Conservation (phyloP, 140 eudicot genomes). For the Stevia rebaudiana region DNA sequence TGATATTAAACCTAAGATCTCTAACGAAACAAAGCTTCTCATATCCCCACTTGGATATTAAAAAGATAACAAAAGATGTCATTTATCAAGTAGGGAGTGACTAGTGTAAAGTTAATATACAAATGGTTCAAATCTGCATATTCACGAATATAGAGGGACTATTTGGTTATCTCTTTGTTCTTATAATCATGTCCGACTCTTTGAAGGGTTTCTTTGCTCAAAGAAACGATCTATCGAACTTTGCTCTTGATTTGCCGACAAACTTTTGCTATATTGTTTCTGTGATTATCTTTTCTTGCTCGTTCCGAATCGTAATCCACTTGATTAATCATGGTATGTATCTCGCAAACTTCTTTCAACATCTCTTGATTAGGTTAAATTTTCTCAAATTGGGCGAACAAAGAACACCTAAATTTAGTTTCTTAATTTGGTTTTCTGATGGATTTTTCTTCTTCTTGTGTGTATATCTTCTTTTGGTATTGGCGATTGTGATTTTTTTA, state of each 20-base stretch:
- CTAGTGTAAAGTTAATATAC: not conserved
- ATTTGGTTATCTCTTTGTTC: not conserved
- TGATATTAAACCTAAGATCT: too few species aligned
- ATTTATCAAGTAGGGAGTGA: too few species aligned
- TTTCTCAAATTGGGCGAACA: not conserved
- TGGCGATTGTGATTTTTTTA: not conserved
- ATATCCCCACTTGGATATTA: too few species aligned
- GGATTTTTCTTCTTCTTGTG: not conserved
- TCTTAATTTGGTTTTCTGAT: not conserved
- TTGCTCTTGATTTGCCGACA: not conserved
- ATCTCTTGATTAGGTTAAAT: conserved; percentile 14
- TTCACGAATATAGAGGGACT: not conserved
- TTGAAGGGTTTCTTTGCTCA: not conserved
- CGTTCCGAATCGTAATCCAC: not conserved
- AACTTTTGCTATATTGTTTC: too few species aligned
- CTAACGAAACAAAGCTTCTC: too few species aligned
- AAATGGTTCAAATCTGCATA: not conserved
- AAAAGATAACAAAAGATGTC: too few species aligned
- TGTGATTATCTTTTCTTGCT: not conserved
- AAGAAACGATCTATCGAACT: not conserved
- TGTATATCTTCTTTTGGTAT: not conserved
- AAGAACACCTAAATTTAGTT: not conserved
- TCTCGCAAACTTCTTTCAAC: not conserved
- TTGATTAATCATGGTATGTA: conserved; percentile 11
- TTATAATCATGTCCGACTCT: not conserved